A percentile compares a stretch with the other conserved stretches of the same genome.
These are phyloP conservation scores for Aspergillus vadensis DNA, from an alignment of 2,329 filamentous ascomycete genomes.

Conservation along the genomic window DNA sequence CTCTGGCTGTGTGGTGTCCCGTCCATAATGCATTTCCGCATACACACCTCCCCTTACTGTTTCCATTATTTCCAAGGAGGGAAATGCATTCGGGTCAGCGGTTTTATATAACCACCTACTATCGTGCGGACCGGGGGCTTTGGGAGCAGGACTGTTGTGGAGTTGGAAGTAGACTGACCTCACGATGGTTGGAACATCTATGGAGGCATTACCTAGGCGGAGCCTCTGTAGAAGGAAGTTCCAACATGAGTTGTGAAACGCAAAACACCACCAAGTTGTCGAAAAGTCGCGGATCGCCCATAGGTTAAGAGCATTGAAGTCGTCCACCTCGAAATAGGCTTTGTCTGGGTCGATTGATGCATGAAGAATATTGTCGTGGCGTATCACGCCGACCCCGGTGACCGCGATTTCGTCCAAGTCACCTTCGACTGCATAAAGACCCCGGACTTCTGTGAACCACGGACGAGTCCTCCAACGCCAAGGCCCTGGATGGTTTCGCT, in stretches of 20 bases:
- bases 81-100: neutral
- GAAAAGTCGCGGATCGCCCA: conserved; percentile 3
- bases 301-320: neutral
- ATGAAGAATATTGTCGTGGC: neutral
- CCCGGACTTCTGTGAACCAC: conserved; percentile 18
- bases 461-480: conserved; percentile 4
- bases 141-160: conserved; percentile 11
- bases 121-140: neutral
- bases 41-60: neutral
- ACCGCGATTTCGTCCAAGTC: neutral
- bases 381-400: conserved; percentile 12
- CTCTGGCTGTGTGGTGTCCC: neutral
- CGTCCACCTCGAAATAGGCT: neutral
- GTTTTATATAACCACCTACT: no score
- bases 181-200: neutral
- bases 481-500: neutral
- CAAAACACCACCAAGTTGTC: conserved; percentile 9
- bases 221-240: conserved; percentile 14
- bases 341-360: conserved; percentile 1
- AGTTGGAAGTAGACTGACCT: conserved; percentile 15
- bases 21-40: no score
- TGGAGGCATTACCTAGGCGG: neutral
- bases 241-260: conserved; percentile 21
- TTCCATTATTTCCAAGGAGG: conserved; percentile 2
- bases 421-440: neutral